Base-by-base conservation (phyloP, 345 rosid genomes). In the Aethionema arabicum region DNA sequence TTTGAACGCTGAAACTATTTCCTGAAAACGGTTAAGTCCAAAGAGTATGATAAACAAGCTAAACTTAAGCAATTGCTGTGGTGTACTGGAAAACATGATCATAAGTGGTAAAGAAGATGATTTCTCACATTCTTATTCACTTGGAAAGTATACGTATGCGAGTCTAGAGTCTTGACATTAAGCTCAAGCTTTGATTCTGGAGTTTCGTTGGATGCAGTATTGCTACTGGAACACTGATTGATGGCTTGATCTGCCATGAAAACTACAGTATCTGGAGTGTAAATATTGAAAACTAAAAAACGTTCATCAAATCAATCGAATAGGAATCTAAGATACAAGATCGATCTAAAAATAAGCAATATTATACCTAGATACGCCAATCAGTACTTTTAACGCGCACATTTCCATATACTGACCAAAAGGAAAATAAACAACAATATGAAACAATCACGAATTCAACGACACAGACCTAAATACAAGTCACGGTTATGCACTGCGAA, bases 101-200 rank as follows among this genome's bases (percentile, higher is more conserved):
- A 10, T 44, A 47, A 48, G 8, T 40, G 10, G 27, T 7, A 29
- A 12, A 41, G 12, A 72, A 50, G 38, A 56, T 2, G 48, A 46
- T 45, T 48, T 46, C 88, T 85, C 76, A 93, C 99, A 60, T 83
- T 84, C 76, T 76, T 86, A 42, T 87, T 74, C 62, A 82, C 96
- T 60, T 60, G 75, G 68, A 93, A 87, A 69, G 77, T 79, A 59
- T 74, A 78, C 14, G 80, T 79, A 72, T 70, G 87, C 8, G 99
- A 93, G 63, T 90, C 96, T 40, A 90, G 66, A 7, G 99, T 93
- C 83, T 90, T 93, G 72, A 90, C 70, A 69, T 83, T 89, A 58
- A 93, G 78, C 85, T 85, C 86, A 32, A 93, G 60, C 56, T 61
- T 67, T 67, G 88, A 69, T 62, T 85, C 81, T 3, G 85, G 79